Base-by-base conservation (phyloP, 2,329 filamentous ascomycete genomes). In the Verticillium nubilum region DNA sequence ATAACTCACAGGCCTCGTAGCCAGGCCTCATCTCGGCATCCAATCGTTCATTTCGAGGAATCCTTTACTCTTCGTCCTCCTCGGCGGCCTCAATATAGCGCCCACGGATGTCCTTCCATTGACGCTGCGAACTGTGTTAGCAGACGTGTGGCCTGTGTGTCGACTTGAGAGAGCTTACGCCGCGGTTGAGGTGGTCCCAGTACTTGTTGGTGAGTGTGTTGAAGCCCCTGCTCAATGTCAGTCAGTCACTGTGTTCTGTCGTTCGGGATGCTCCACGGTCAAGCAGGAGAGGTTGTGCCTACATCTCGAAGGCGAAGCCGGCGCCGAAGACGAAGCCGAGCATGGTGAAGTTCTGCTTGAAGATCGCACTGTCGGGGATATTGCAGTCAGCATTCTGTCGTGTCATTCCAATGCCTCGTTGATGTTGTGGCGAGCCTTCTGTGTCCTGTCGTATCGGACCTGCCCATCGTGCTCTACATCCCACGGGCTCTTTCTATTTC, bases 41-140 rank as follows among this genome's bases (percentile, higher is more conserved):
- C 65, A 62, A 67, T 66, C 63, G 62, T 64, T 66, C 55, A 52
- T 61, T 68, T 9, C 19, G n/a, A 37, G 42, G n/a, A n/a, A 47
- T 47, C 19, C 42, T 70, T 67, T 78, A 75, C 71, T 88, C 87
- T 64, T 88, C 85, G 66, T 87, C 87, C 65, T 90, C 87, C 65
- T 90, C 87, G 59, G 81, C 85, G 61, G 82, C 82, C 78, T 90
- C 79, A 70, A 96, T 76, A 78, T 97, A 99, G 78, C 85, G 88
- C 76, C 88, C 80, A 80, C 96, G 94, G 82, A 99, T 97, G 76
- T 99, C 95, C 86, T 97, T 97, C 95, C 95, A 98, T 96, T 97
- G 94, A 72, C 94, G 92, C 94, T 98, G 72, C 68, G 54, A 29
- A n/a, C n/a, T 53, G 55, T 55, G 67, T 76, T 64, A 78, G 74